Percentiles rank a stretch among this genome's conserved stretches.
Conservation (phyloP, 2,329 filamentous ascomycete species). For the Stemphylium beticola region DNA sequence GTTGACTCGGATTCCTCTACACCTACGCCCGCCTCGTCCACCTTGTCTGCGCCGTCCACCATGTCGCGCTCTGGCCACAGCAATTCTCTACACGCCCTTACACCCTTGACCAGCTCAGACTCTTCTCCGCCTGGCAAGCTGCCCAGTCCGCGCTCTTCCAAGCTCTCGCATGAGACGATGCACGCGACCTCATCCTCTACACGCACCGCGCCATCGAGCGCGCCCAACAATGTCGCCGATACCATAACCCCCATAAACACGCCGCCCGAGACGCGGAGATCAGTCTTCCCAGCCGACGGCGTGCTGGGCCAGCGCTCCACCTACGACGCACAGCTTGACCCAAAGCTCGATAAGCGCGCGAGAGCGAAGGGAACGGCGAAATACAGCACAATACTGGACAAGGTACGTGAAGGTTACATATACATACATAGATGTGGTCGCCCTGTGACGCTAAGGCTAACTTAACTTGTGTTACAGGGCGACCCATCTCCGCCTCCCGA, state of each 20-base stretch:
- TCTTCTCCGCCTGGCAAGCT: slow-evolving; percentile 67
- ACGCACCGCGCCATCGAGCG: slow-evolving; percentile 42
- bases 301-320: slow-evolving; percentile 64
- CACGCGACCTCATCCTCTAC: slow-evolving; percentile 40
- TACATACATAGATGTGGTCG: slow-evolving; percentile 45
- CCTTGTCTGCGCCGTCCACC: slow-evolving; percentile 65
- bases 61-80: slow-evolving; percentile 64
- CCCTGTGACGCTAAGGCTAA: slow-evolving; percentile 51
- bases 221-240: slow-evolving; percentile 53
- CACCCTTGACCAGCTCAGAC: slow-evolving; percentile 70
- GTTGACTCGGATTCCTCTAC: slow-evolving; percentile 73
- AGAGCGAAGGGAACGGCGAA: slow-evolving; percentile 53
- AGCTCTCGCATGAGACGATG: slow-evolving; percentile 47
- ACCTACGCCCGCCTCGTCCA: slow-evolving; percentile 66
- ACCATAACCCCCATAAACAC: slow-evolving; percentile 54
- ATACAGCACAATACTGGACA: slow-evolving; percentile 59
- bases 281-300: slow-evolving; percentile 59
- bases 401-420: slow-evolving; percentile 49
- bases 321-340: slow-evolving; percentile 69
- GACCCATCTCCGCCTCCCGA: slow-evolving; percentile 81
- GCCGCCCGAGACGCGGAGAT: slow-evolving; percentile 51
- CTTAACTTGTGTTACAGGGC: slow-evolving; percentile 63
- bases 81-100: slow-evolving; percentile 62
- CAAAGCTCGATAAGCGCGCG: slow-evolving; percentile 60
- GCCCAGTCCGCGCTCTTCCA: slow-evolving; percentile 59